A percentile compares a stretch with the other conserved stretches of the same genome.
Evolutionary conservation across 1,139 yeast genomes (phyloP).

Genomic region (Wickerhamomyces sp.): DNA sequence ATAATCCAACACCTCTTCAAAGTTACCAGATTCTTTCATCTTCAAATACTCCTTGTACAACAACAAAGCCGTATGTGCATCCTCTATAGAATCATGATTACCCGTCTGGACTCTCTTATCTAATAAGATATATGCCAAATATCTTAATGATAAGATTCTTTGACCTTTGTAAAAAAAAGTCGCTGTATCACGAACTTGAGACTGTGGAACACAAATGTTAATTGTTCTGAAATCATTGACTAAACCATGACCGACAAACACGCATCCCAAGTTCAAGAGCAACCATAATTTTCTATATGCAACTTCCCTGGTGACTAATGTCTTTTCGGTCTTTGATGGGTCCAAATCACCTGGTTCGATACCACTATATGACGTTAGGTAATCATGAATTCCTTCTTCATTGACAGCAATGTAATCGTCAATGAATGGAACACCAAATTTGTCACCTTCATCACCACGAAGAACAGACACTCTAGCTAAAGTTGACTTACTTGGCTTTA

Average conservation of each 20-base stretch:
- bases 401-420: constrained; percentile 87
- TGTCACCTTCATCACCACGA: constrained; percentile 64
- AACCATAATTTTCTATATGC: constrained; percentile 90
- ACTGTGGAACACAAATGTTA: constrained; percentile 78
- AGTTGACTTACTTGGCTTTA: constrained; percentile 72
- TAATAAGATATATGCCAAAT: constrained; percentile 75
- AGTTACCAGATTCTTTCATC: constrained; percentile 49
- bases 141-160: constrained; percentile 81
- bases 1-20: constrained; percentile 56
- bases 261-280: constrained; percentile 79
- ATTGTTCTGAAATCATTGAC: constrained; percentile 89
- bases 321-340: constrained; percentile 57
- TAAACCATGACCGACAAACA: constrained; percentile 93
- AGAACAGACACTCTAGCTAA: constrained; percentile 88
- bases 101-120: constrained; percentile 80
- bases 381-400: constrained; percentile 68
- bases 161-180: constrained; percentile 68
- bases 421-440: constrained; percentile 74
- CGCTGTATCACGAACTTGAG: constrained; percentile 87
- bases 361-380: constrained; percentile 87
- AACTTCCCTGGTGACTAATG: constrained; percentile 75
- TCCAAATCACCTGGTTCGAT: constrained; percentile 89
- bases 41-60: constrained; percentile 70
- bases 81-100: constrained; percentile 96
- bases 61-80: constrained; percentile 80